Conservation (phyloP, 116 monocot genomes). For the Zostera marina region DNA sequence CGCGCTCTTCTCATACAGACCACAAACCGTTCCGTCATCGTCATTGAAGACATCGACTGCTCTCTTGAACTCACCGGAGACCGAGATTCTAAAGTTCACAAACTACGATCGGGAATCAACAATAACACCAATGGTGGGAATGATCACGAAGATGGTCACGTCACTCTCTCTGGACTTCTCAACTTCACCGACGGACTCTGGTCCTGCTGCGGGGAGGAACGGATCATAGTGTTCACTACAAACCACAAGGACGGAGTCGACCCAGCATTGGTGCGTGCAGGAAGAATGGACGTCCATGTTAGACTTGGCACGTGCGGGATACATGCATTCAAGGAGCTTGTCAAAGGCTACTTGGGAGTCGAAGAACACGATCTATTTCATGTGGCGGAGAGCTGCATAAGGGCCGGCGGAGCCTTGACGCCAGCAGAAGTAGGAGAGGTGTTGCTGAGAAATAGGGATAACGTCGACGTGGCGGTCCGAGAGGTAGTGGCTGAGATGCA, state of each 20-base stretch:
- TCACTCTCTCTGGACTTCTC: conserved; percentile 54
- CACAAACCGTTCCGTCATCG: conserved; percentile 73
- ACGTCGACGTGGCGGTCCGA: conserved; percentile 28
- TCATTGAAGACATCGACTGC: conserved; percentile 96
- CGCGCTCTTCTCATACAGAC: conserved; percentile 64
- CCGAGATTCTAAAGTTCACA: conserved; percentile 6
- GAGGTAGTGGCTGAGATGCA: conserved; percentile 49
- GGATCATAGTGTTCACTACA: conserved; percentile 22
- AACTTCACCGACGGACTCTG: conserved; percentile 36
- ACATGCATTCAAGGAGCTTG: conserved; percentile 26
- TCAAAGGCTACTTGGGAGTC: conserved; percentile 16
- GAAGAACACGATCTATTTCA: conserved; percentile 25
- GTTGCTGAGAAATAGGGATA: conserved; percentile 46
- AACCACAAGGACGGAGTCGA: conserved; percentile 20
- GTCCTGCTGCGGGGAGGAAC: conserved; percentile 24
- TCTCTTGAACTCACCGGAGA: conserved; percentile 59
- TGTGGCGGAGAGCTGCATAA: conserved; percentile 25
- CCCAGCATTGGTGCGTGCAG: conserved; percentile 14
- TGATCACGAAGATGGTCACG: conserved; percentile 12
- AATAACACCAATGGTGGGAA: conserved; percentile 5
- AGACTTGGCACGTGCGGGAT: conserved; percentile 16
- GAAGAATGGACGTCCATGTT: conserved; percentile 24
- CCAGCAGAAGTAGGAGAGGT: conserved; percentile 76
- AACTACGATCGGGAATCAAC: not conserved
- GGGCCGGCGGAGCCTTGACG: conserved; percentile 45